Base-by-base conservation (phyloP, 805 yeast species). In the Saccharomycopsis lassenensis region DNA sequence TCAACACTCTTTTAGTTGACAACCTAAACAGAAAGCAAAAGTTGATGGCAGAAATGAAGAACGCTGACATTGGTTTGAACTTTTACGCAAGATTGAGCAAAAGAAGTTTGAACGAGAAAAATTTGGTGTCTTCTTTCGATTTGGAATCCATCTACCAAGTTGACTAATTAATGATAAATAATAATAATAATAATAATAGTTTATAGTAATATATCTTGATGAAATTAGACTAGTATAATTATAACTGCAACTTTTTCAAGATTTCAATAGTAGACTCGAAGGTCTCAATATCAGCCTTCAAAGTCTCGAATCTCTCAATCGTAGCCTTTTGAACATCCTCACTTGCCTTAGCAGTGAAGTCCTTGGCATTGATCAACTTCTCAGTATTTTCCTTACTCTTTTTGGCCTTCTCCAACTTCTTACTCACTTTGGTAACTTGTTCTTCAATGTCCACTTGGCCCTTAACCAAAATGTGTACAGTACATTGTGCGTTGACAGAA, bases 361-460 rank as follows among this genome's bases (percentile, higher is more conserved):
- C 95, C 48, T 77, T 65, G 43, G 76, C 71, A 41, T 57, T 55
- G 48, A 84, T 73, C 16, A 43, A 25, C 25, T 39, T 39, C 30
- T 43, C 41, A 33, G 77, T 69, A 62, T 85, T 89, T 47, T 76
- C 74, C 43, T 83, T 67, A 51, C 71, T 69, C 45, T 65, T 67
- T 52, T 73, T 70, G 29, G 78, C 71, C 58, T 78, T 80, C 42
- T 58, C 69, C 51, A 87, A 67, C 65, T 82, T 89, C 69, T 74
- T 74, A 51, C 65, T 58, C 25, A 86, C 91, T 69, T 89, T 91
- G 48, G 65, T 54, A 51, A 91, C 82, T 63, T 91, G 97, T 38
- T 80, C 80, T 51, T 86, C 96, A 48, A 87, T 71, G 58, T 89
- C 96, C 48, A 91, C 77, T 55, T 81, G 87, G 37, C 97, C 98